Base-by-base conservation (phyloP, 169 alveolate genomes). In the Eimeria brunetti region DNA sequence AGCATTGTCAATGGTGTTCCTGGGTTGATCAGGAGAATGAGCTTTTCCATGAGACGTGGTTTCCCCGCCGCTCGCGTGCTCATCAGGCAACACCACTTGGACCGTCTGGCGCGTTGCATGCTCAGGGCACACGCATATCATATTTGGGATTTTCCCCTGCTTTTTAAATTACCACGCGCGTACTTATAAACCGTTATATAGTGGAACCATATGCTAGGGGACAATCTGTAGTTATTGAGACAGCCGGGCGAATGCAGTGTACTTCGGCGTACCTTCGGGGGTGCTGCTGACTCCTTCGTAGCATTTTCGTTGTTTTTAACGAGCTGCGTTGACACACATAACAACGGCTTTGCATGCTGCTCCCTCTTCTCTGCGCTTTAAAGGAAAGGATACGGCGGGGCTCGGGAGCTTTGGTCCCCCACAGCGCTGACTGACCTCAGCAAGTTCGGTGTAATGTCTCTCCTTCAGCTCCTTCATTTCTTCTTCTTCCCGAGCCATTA, bases 401-500 rank as follows among this genome's bases (percentile, higher is more conserved):
- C 20, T 0, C 67, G 24, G 27, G 33, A 80, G 46, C 58, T 49
- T 44, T 7, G 46, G 6, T 11, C 46, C 27, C 24, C 69, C 27
- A 6, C 51, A 24, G 67, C n/a, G 53, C 78, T 38, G 41, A 84
- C 81, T 12, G 62, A 86, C 93, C 81, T 86, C 83, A 1, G 93
- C 93, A 60, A 86, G 93, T 33, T 86, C 93, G 41, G 83, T 22
- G 62, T 27, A 64, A 62, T 86, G 93, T 24, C 93, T 86, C 46
- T 86, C 93, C 44, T 86, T 86, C 93, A 86, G 62, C 33, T 36
- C 83, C 81, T 62, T 46, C 1, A 86, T 27, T 86, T 86, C 81
- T 36, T 38, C 53, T n/a, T 38, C 93, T 86, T 64, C 93, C 24
- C 64, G 51, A 44, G 83, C 83, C 36, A 33, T 18, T 36, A 86